Conservation (phyloP, 2,329 filamentous ascomycete genomes). For the Lasiodiplodia sp. region DNA sequence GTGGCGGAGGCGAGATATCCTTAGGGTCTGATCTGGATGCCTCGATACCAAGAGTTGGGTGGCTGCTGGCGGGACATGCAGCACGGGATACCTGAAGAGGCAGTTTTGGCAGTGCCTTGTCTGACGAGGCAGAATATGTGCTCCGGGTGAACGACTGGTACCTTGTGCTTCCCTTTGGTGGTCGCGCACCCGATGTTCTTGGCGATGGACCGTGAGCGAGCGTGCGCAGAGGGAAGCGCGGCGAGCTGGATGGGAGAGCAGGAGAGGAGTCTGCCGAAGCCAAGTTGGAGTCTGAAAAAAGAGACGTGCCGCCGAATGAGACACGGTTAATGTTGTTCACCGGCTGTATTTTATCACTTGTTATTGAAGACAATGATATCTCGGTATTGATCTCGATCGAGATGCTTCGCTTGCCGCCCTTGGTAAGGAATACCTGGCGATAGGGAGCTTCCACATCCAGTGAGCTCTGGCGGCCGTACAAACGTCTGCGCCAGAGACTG, state of each 20-base stretch:
- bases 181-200: no score
- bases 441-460: neutral
- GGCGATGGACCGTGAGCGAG: neutral
- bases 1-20: neutral
- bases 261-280: neutral
- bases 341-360: neutral
- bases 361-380: slow-evolving; percentile 7
- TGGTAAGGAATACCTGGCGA: neutral
- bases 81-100: neutral
- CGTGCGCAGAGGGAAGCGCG: neutral
- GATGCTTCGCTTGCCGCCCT: neutral
- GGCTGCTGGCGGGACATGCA: neutral
- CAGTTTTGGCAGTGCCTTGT: neutral
- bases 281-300: neutral
- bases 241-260: neutral
- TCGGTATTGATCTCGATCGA: slow-evolving; percentile 14
- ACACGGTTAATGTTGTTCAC: neutral
- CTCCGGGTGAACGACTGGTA: neutral
- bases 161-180: no score
- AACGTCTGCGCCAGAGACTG: neutral
- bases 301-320: slow-evolving; percentile 8
- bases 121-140: neutral
- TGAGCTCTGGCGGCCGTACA: slow-evolving; percentile 12
- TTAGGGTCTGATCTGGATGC: neutral
- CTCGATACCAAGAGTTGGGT: neutral